phyloP scores from a whole-genome alignment of 495 filamentous ascomycete genomes.

The Aspergillus conjunctus region DNA sequence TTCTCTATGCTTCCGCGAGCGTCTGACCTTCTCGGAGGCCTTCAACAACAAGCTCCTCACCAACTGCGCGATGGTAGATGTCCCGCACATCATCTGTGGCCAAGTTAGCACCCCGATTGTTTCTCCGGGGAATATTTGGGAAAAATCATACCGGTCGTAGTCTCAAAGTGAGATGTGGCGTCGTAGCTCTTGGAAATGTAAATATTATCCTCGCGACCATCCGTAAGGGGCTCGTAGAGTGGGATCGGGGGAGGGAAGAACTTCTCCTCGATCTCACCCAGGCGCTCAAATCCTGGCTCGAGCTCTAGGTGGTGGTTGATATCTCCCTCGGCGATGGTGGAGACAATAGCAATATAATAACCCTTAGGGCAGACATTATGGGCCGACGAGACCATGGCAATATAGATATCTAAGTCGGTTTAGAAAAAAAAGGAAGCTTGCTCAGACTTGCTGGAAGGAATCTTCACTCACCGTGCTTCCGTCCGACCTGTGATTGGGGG shows the following conservation, averaged over 20 bases:
- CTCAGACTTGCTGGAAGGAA: not conserved
- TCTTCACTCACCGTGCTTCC: slow-evolving; percentile 77
- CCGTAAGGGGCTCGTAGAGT: slow-evolving; percentile 87
- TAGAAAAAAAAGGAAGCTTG: slow-evolving; percentile 20
- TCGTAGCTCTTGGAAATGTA: slow-evolving; percentile 99
- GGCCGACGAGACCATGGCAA: slow-evolving; percentile 91
- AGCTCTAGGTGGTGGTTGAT: slow-evolving; percentile 96
- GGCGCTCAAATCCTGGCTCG: slow-evolving; percentile 87
- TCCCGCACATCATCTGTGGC: slow-evolving; percentile 82
- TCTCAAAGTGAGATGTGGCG: slow-evolving; percentile 96
- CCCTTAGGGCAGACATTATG: slow-evolving; percentile 99
- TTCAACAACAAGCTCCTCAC: slow-evolving; percentile 78
- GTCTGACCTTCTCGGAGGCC: slow-evolving; percentile 55
- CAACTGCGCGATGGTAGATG: slow-evolving; percentile 84
- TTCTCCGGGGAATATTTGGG: not conserved
- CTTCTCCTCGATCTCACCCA: slow-evolving; percentile 93
- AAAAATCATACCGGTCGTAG: slow-evolving; percentile 62
- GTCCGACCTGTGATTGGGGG: slow-evolving; percentile 92
- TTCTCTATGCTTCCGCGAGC: slow-evolving; percentile 51
- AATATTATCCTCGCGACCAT: slow-evolving; percentile 85
- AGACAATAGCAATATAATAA: slow-evolving; percentile 98
- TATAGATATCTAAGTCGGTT: slow-evolving; percentile 80
- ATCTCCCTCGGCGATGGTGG: slow-evolving; percentile 89
- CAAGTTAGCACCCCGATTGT: slow-evolving; percentile 4
- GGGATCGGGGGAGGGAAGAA: slow-evolving; percentile 93